These are phyloP conservation scores for Oxalis stricta DNA, from an alignment of 441 rosid genomes.

Conservation along the genomic window DNA sequence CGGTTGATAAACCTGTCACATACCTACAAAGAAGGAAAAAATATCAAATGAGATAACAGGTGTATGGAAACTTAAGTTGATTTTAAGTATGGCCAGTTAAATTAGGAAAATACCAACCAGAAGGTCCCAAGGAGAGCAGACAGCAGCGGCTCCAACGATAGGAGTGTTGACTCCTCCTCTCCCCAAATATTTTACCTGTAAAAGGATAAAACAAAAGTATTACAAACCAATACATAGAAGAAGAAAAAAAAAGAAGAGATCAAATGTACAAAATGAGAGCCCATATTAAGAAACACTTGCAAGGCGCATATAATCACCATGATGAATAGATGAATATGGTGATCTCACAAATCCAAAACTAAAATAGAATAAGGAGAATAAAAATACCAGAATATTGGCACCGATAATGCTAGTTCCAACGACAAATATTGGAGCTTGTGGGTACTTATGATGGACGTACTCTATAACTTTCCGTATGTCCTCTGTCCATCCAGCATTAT, in stretches of 20 bases:
- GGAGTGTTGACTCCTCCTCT: slow-evolving; percentile 25
- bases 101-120: slow-evolving; percentile 25
- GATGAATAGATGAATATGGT: neutral
- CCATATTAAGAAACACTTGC: neutral
- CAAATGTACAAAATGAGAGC: too few species aligned
- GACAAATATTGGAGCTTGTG: slow-evolving; percentile 32
- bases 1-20: slow-evolving; percentile 41
- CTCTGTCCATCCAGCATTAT: slow-evolving; percentile 53
- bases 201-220: slow-evolving; percentile 2
- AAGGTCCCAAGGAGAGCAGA: slow-evolving; percentile 48
- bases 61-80: too few species aligned
- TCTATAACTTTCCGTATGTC: slow-evolving; percentile 24
- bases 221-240: neutral
- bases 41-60: too few species aligned
- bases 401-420: slow-evolving; percentile 55
- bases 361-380: neutral
- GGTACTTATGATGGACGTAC: slow-evolving; percentile 23
- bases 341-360: neutral
- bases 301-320: neutral
- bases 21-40: slow-evolving; percentile 19
- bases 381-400: slow-evolving; percentile 38
- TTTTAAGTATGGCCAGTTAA: neutral
- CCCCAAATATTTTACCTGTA: slow-evolving; percentile 47
- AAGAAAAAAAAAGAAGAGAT: too few species aligned
- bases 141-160: slow-evolving; percentile 33